Evolutionary conservation across 2,329 filamentous ascomycete genomes (phyloP), one percentile per base, ranked within the genome.

Genomic region (Colletotrichum tamarilloi): DNA sequence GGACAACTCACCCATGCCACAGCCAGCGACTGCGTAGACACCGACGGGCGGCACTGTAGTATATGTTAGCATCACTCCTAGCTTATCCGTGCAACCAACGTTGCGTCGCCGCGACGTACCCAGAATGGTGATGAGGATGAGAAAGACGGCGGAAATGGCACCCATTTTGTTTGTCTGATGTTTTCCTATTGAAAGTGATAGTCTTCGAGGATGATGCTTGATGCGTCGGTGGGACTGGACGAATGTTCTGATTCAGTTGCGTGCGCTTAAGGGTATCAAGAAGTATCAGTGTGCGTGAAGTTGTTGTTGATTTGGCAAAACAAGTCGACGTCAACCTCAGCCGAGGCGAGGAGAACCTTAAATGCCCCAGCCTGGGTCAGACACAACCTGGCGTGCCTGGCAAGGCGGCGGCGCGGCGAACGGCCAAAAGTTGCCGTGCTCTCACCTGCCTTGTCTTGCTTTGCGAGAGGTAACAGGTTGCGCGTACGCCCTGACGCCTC

Each of bases 1-100:
- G 24, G n/a, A 30, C 19, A 32, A 79, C 82, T 78, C 81, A 85
- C 84, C 85, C 79, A 84, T 83, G 72, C 91, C 91, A 78, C 91
- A 93, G 78, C 92, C 92, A 69, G 91, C 88, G 64, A 93, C 87
- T 62, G 88, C 82, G 79, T 86, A 91, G 57, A 92, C 91, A 62
- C 91, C 92, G 67, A 92, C 80, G 16, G 92, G 92, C 64, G 92
- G 92, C 72, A 92, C 92, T 94, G 75, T 49, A 71, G n/a, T 49
- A 32, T 24, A 42, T 30, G 75, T 81, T 72, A 80, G 78, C 64
- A n/a, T 71, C 8, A 12, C 2, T 12, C 32, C 24, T 11, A 19
- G 12, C n/a, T 24, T 35, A 5, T 53, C 5, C 28, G 7, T 30
- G 3, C 42, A 49, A 22, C 42, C 19, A n/a, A 11, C 19, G 19